phyloP scores from a whole-genome alignment of 768 basidiomycete genomes.

The Steccherinum ochraceum region DNA sequence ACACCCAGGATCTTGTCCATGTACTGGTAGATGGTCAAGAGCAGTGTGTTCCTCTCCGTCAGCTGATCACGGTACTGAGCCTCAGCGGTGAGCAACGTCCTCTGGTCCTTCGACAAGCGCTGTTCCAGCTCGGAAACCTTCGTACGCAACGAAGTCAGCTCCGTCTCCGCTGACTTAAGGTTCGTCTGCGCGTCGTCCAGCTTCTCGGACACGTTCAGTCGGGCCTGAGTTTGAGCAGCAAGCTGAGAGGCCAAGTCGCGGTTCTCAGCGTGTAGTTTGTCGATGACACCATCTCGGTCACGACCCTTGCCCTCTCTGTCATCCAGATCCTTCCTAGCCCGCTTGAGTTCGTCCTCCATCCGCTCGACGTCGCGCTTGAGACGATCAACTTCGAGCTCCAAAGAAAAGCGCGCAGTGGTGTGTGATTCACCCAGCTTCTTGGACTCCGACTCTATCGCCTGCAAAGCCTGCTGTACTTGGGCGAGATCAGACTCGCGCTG shows the following conservation, averaged over 20 bases:
- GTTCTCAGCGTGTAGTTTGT: constrained; percentile 73
- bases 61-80: constrained; percentile 85
- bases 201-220: constrained; percentile 84
- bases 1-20: constrained; percentile 91
- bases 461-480: constrained; percentile 67
- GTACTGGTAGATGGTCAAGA: constrained; percentile 91
- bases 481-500: constrained; percentile 74
- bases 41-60: constrained; percentile 86
- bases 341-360: constrained; percentile 70
- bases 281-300: constrained; percentile 67
- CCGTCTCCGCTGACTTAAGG: constrained; percentile 62
- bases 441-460: constrained; percentile 66
- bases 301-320: constrained; percentile 58
- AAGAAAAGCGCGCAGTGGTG: constrained; percentile 73
- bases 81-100: constrained; percentile 63
- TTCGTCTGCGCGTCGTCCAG: constrained; percentile 63
- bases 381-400: constrained; percentile 87
- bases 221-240: constrained; percentile 80
- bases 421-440: constrained; percentile 80
- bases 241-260: constrained; percentile 75
- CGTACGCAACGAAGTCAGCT: constrained; percentile 51
- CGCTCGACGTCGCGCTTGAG: constrained; percentile 79
- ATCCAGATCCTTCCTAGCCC: constrained; percentile 63
- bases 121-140: constrained; percentile 73
- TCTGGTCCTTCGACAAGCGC: constrained; percentile 76